Evolutionary conservation across 345 rosid species (phyloP).

Genomic region (Punica granatum): DNA sequence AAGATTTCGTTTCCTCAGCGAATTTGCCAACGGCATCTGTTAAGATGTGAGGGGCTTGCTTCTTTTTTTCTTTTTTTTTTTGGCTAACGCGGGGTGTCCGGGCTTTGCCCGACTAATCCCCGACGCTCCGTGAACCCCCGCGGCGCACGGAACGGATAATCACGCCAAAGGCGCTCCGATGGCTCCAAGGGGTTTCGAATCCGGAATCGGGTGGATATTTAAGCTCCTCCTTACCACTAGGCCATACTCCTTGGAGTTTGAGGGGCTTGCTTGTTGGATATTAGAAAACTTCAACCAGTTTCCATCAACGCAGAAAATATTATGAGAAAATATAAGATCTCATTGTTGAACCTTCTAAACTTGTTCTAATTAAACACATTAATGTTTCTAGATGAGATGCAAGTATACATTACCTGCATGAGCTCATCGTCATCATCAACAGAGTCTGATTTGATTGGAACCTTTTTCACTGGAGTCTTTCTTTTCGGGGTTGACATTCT

Average conservation of each 20-base stretch:
- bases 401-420: conserved; percentile 30
- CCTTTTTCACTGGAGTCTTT: conserved; percentile 23
- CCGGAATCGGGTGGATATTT: no score
- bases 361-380: neutral
- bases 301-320: neutral
- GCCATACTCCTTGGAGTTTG: no score
- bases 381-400: neutral
- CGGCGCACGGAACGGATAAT: no score
- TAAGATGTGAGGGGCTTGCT: neutral
- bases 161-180: no score
- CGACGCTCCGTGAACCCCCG: no score
- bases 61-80: no score
- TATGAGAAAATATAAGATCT: neutral
- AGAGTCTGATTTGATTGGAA: conserved; percentile 18
- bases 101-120: no score
- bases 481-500: conserved; percentile 28
- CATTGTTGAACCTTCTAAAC: neutral
- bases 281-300: neutral
- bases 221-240: no score
- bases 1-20: neutral
- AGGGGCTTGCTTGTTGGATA: neutral
- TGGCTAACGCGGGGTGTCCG: no score
- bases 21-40: neutral
- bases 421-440: conserved; percentile 40
- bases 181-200: no score